Percentiles rank a stretch among this genome's conserved stretches.
phyloP scores from a whole-genome alignment of 2,329 filamentous ascomycete species.

The Microdochium paspali region DNA sequence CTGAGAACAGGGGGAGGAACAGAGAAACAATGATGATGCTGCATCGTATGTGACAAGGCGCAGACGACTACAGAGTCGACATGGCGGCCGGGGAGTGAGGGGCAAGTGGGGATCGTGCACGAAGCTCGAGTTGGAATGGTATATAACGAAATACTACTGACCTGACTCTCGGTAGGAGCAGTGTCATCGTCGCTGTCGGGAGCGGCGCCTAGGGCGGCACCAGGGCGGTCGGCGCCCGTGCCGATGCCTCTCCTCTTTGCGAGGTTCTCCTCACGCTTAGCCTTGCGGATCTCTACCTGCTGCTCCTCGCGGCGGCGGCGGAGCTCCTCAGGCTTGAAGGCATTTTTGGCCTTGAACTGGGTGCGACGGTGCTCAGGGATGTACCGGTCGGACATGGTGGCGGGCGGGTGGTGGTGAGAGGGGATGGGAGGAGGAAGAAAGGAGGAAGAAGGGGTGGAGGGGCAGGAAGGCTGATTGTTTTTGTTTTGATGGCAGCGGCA shows the following conservation, averaged over 20 bases:
- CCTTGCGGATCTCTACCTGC: slow-evolving; percentile 97
- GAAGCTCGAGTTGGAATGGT: slow-evolving; percentile 5
- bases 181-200: slow-evolving; percentile 98
- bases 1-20: too few relatives aligned
- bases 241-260: slow-evolving; percentile 95
- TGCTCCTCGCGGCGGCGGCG: slow-evolving; percentile 97
- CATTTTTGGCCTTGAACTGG: slow-evolving; percentile 99
- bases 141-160: slow-evolving; percentile 36
- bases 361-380: slow-evolving; percentile 98
- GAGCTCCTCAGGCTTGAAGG: slow-evolving; percentile 98
- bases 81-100: not conserved
- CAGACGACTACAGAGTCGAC: not conserved
- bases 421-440: slow-evolving; percentile 5
- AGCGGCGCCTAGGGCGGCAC: slow-evolving; percentile 75
- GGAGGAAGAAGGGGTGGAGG: slow-evolving; percentile 7
- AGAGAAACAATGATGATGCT: not conserved
- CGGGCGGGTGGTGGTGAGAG: slow-evolving; percentile 15
- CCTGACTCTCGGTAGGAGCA: slow-evolving; percentile 90
- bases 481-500: slow-evolving; percentile 8
- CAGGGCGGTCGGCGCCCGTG: slow-evolving; percentile 68
- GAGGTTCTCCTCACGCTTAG: slow-evolving; percentile 97
- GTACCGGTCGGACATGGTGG: slow-evolving; percentile 93
- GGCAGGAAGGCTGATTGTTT: slow-evolving; percentile 16
- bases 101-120: slow-evolving; percentile 2
- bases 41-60: slow-evolving; percentile 1